Evolutionary conservation across 1,139 yeast species (phyloP), one percentile per base, ranked within the genome.

Genomic region (Blastobotrys aristatus): DNA sequence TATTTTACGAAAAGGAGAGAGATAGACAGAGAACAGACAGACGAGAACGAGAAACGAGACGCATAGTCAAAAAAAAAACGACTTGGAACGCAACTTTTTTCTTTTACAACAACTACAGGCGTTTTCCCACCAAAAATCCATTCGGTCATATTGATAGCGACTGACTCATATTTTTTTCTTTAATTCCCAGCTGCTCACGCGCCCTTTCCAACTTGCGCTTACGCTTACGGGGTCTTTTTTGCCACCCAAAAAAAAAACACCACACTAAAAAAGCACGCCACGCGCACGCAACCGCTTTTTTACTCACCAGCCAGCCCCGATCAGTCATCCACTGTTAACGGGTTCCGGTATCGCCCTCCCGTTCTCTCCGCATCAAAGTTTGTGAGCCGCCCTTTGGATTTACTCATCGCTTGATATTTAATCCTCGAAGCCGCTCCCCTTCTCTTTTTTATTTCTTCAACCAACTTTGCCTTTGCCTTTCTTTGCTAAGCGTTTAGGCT

Each of bases 241-340:
- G 24, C 38, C 26, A 21, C 38, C 24, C 24, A 20, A 33, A 7
- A 33, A 10, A 33, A 33, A n/a, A n/a, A n/a, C n/a, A n/a, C n/a
- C n/a, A n/a, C n/a, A n/a, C n/a, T n/a, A n/a, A n/a, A n/a, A 33
- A 33, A 33, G 24, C 21, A 17, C 14, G 37, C 37, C 37, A 33
- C 37, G 21, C 21, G 27, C 27, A 24, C 27, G 27, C 27, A 24
- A 24, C 5, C 27, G 10, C 27, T 10, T 5, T 16, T 18, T 14
- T 14, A 33, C 17, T n/a, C 37, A 14, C 10, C 21, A 17, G 4
- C 11, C 6, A 18, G n/a, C n/a, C 16, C 10, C n/a, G 18, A 34
- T 34, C 38, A 34, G 38, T 34, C 38, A 34, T 34, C 13, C 14
- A 5, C 33, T 26, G 8, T 8, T 26, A 8, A 26, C 8, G 33